Conservation (phyloP, 2,329 filamentous ascomycete genomes). For the Whalleya microplaca region DNA sequence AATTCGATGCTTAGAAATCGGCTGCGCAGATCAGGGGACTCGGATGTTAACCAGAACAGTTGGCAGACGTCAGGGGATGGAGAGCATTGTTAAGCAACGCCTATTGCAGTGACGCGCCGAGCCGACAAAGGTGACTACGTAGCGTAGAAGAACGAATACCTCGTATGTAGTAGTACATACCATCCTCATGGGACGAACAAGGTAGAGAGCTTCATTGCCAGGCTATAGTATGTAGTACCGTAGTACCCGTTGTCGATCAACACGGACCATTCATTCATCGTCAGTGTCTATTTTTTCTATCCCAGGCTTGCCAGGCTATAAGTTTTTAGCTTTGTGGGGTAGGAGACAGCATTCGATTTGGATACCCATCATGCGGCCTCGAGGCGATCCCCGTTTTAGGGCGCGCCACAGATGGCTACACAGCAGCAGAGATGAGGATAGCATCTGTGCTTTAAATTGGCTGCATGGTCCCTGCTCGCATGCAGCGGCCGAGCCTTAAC, state of each 20-base stretch:
- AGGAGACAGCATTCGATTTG: neutral
- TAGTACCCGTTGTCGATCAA: neutral
- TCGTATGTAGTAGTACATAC: too few relatives aligned
- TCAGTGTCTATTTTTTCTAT: neutral
- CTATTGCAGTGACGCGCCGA: neutral
- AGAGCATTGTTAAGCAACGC: conserved; percentile 22
- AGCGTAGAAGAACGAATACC: neutral
- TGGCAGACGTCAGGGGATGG: conserved; percentile 25
- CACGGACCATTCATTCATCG: neutral
- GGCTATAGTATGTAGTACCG: too few relatives aligned
- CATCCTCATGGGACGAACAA: neutral
- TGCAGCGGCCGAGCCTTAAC: conserved; percentile 11
- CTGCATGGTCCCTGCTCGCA: conserved; percentile 22
- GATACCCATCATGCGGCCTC: neutral
- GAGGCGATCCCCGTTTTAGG: neutral
- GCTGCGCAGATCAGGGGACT: conserved; percentile 35
- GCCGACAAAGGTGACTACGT: neutral
- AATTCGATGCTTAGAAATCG: conserved; percentile 19
- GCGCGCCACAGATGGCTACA: conserved; percentile 8
- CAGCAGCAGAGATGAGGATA: conserved; percentile 1
- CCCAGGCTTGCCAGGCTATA: neutral
- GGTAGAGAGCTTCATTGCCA: neutral
- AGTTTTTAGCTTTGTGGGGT: neutral
- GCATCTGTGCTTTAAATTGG: conserved; percentile 23
- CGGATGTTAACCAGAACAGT: conserved; percentile 30